Evolutionary conservation across 495 filamentous ascomycete species (phyloP), one percentile per base, ranked within the genome.

Genomic region (Chaetomidium leptoderma): DNA sequence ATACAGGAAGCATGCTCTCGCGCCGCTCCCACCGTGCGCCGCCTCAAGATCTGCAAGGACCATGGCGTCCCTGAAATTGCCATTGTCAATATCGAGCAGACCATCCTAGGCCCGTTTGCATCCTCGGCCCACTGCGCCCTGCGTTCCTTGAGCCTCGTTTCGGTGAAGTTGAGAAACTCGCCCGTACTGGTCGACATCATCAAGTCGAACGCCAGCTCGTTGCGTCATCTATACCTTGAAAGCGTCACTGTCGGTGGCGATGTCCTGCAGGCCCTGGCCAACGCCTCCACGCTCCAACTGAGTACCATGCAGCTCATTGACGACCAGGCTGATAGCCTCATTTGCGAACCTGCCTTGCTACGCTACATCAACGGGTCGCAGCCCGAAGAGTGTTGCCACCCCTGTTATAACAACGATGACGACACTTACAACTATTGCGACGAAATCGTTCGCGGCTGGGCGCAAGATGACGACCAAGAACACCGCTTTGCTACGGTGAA

Each of bases 21-120:
- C 4, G 55, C 55, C 10, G 35, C 24, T 13, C 45, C 45, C 11
- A 43, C 21, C 14, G 24, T 57, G 17, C 55, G 46, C 6, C 46
- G 44, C 27, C 35, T 57, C 45, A 40, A 21, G 36, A 45, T 57
- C 19, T 46, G 43, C 54, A 2, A 39, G 30, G 54, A 39, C 2
- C 42, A 47, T 17, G 43, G 16, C 33, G 2, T 1, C 19, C 43
- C 11, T n/a, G n/a, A n/a, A n/a, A n/a, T n/a, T n/a, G n/a, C n/a
- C n/a, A n/a, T n/a, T n/a, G n/a, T n/a, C n/a, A n/a, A n/a, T n/a
- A n/a, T n/a, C n/a, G n/a, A n/a, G n/a, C n/a, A n/a, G n/a, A n/a
- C n/a, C n/a, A n/a, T n/a, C n/a, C n/a, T n/a, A n/a, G n/a, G n/a
- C n/a, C n/a, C n/a, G n/a, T n/a, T 45, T 1, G 24, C 43, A 27